These are phyloP conservation scores for Arachis monticola DNA, from an alignment of 331 rosid species.

Conservation along the genomic window DNA sequence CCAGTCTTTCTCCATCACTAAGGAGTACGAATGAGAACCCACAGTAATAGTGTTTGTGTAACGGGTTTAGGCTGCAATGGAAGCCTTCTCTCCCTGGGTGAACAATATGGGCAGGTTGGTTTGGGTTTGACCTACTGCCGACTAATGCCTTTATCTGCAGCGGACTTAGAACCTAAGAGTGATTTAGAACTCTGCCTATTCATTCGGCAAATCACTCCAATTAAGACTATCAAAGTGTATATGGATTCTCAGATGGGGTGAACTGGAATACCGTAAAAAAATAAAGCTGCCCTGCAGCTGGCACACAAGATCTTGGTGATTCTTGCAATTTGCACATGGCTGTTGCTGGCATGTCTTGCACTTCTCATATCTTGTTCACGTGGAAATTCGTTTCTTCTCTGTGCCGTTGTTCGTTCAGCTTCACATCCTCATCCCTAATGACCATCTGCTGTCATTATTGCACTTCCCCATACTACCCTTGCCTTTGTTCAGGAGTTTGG, in stretches of 20 bases:
- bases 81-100: neutral
- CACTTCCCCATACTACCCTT: neutral
- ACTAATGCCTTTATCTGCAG: too few relatives aligned
- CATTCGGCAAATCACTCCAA: neutral
- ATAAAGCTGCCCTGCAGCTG: neutral
- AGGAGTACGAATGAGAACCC: neutral
- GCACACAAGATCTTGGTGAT: neutral
- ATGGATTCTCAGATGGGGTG: neutral
- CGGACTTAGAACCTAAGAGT: neutral
- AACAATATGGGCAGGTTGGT: neutral
- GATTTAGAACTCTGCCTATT: neutral
- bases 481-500: constrained; percentile 20
- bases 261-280: neutral
- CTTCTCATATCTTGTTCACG: neutral
- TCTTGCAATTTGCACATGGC: neutral
- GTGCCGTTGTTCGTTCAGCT: constrained; percentile 4
- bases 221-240: neutral
- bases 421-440: neutral
- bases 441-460: neutral
- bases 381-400: neutral
- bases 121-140: neutral
- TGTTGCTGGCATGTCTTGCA: constrained; percentile 1
- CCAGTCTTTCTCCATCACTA: too few relatives aligned
- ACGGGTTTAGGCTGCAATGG: too few relatives aligned
- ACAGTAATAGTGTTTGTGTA: neutral